Evolutionary conservation across 441 rosid species (phyloP).

Genomic region (Eutrema salsugineum): DNA sequence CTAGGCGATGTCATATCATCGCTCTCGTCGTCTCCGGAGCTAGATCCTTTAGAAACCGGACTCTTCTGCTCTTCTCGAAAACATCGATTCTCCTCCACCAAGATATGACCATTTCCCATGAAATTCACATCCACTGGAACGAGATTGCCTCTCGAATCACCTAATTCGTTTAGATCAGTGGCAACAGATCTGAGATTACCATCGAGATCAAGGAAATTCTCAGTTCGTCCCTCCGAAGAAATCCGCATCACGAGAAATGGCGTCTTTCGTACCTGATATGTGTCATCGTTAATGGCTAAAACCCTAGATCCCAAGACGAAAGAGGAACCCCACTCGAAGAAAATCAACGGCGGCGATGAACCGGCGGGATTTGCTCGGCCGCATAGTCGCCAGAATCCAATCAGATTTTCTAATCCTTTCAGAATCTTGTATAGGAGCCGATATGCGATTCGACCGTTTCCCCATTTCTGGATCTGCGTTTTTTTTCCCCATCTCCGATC

Average conservation of each 20-base stretch:
- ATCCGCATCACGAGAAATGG: slow-evolving; percentile 68
- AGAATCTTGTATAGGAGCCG: slow-evolving; percentile 66
- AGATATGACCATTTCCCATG: slow-evolving; percentile 59
- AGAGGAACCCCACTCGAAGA: slow-evolving; percentile 88
- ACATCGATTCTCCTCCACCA: slow-evolving; percentile 62
- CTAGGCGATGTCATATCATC: slow-evolving; percentile 60
- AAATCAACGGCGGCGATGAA: slow-evolving; percentile 54
- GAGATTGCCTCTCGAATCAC: slow-evolving; percentile 37
- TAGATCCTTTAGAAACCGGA: slow-evolving; percentile 36
- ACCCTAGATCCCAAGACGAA: slow-evolving; percentile 68
- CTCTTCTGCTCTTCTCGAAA: slow-evolving; percentile 21
- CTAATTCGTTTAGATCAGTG: slow-evolving; percentile 31
- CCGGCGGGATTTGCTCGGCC: slow-evolving; percentile 41
- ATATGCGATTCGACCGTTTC: slow-evolving; percentile 54
- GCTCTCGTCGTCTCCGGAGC: slow-evolving; percentile 40
- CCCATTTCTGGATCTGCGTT: slow-evolving; percentile 80
- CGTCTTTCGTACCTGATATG: slow-evolving; percentile 43
- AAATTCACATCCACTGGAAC: slow-evolving; percentile 70
- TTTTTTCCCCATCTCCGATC: slow-evolving; percentile 70
- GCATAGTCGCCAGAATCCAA: slow-evolving; percentile 94
- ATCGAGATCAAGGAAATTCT: slow-evolving; percentile 51
- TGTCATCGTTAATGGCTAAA: slow-evolving; percentile 44
- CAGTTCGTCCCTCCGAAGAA: slow-evolving; percentile 51
- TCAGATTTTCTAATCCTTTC: slow-evolving; percentile 57
- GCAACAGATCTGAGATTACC: slow-evolving; percentile 33